Base-by-base conservation (phyloP, 805 yeast genomes). In the Spathaspora gorwiae region DNA sequence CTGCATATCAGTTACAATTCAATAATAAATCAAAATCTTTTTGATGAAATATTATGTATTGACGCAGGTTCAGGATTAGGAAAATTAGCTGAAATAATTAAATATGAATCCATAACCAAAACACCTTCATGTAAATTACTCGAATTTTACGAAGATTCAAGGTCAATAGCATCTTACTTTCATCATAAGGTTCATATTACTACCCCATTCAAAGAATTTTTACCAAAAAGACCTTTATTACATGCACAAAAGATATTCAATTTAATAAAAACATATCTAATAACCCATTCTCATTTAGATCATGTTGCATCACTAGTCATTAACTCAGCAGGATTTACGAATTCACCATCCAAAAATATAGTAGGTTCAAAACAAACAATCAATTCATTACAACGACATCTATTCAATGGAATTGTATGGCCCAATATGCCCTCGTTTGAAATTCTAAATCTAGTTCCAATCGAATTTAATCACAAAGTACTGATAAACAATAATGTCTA, bases 271-370 rank as follows among this genome's bases (percentile, higher is more conserved):
- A 66, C 66, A 30, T 79, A 75, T 50, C 66, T 83, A 40, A 75
- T 90, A 26, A 79, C 96, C 0, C 97, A 90, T 62, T 79, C 92
- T 0, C 97, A 90, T 62, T 58, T 90, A 42, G 97, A 90, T 61
- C 97, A 90, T 60, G 71, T 88, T 11, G 59, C 76, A 8, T 87
- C 84, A 0, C 57, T 90, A 40, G 79, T 83, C 0, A 64, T 90
- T 43, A 89, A 89, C 57, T 79, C 90, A 2, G 87, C 96, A 0
- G 71, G 75, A 12, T 72, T 78, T 44, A 49, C 35, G 7, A 36
- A n/a, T 5, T 30, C 13, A n/a, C 48, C 41, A 35, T 52, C 61
- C 4, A 83, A 78, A 54, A 54, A 55, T 3, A 58, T 88, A 4
- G 76, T 70, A 49, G 95, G 89, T 0, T 62, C 81, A 2, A 50